Evolutionary conservation across 2,329 filamentous ascomycete genomes (phyloP).

Genomic region (Macrophomina phaseolina): DNA sequence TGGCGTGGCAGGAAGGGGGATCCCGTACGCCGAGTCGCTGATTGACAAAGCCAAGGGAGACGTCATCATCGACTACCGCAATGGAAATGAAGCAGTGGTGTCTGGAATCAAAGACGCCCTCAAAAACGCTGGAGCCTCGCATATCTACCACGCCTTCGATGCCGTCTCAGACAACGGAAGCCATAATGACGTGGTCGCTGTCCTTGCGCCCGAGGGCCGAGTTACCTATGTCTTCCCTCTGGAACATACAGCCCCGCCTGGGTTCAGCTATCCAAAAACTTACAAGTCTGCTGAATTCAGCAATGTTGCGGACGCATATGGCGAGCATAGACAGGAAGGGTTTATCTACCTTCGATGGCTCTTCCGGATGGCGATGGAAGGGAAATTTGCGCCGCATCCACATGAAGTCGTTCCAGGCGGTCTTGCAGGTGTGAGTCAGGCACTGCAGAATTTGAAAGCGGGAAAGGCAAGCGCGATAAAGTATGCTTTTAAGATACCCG

Average conservation of each 20-base stretch:
- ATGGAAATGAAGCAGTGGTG: constrained; percentile 60
- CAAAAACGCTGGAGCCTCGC: constrained; percentile 40
- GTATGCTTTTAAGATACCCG: constrained; percentile 64
- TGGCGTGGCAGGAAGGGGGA: constrained; percentile 46
- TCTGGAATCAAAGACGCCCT: constrained; percentile 52
- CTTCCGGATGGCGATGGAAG: constrained; percentile 54
- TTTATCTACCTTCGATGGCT: constrained; percentile 54
- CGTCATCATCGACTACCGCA: constrained; percentile 59
- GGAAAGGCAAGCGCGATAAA: constrained; percentile 69
- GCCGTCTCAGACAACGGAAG: constrained; percentile 55
- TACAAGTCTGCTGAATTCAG: constrained; percentile 48
- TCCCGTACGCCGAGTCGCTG: constrained; percentile 42
- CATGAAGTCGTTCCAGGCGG: constrained; percentile 61
- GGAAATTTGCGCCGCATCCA: constrained; percentile 58
- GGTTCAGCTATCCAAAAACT: constrained; percentile 49
- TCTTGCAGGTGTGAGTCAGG: constrained; percentile 59
- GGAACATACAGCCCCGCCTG: constrained; percentile 16
- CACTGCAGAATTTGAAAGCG: constrained; percentile 60
- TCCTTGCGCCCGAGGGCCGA: constrained; percentile 42
- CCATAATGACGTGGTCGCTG: constrained; percentile 42
- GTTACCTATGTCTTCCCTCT: constrained; percentile 51
- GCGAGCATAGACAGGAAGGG: constrained; percentile 49
- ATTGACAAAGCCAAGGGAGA: constrained; percentile 49
- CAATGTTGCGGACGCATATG: constrained; percentile 40
- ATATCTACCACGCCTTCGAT: constrained; percentile 62